A percentile compares a stretch with the other conserved stretches of the same genome.
These are phyloP conservation scores for Colletotrichum sp. DNA, from an alignment of 2,329 filamentous ascomycete species.

Conservation along the genomic window DNA sequence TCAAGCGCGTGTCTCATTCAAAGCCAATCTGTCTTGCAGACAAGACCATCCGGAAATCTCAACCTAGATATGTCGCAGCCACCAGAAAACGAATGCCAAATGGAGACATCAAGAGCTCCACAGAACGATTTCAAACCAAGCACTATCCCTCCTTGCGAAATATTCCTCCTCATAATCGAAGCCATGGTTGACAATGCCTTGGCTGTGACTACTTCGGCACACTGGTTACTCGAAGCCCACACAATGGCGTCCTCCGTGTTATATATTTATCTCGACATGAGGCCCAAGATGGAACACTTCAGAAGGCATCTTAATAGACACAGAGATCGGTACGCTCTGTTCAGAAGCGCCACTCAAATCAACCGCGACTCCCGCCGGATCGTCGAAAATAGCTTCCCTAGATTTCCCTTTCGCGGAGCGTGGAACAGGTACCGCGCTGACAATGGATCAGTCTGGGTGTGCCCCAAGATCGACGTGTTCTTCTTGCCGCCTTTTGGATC, in stretches of 20 bases:
- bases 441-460: background rate
- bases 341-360: background rate
- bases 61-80: background rate
- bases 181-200: background rate
- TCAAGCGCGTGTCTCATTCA: background rate
- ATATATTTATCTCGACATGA: background rate
- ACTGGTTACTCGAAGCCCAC: background rate
- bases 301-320: background rate
- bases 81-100: background rate
- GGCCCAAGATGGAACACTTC: background rate
- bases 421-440: too few species aligned
- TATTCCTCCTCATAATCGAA: background rate
- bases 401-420: background rate
- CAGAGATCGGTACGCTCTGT: accelerated
- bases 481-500: too few species aligned
- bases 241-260: accelerated
- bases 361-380: background rate
- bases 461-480: background rate
- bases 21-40: background rate
- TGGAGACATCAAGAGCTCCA: background rate
- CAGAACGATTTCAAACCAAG: background rate
- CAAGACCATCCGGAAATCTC: background rate
- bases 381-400: background rate
- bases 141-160: background rate
- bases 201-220: background rate